Evolutionary conservation across 805 yeast genomes (phyloP).

Genomic region (Candida sakaeoensis): DNA sequence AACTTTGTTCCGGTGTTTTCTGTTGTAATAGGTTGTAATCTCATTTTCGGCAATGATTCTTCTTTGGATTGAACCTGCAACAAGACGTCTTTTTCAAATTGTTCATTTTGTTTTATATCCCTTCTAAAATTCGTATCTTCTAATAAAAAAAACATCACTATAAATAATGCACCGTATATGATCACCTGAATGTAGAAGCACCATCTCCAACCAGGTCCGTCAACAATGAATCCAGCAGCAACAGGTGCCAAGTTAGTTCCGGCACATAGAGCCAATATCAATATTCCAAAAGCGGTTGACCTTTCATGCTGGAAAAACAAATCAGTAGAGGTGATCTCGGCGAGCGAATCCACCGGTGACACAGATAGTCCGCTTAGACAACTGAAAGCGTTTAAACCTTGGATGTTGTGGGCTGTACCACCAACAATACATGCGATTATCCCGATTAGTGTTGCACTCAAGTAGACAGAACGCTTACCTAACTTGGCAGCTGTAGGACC

Average conservation of each 20-base stretch:
- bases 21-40: slow-evolving; percentile 21
- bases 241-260: slow-evolving; percentile 45
- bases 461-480: slow-evolving; percentile 27
- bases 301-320: slow-evolving; percentile 44
- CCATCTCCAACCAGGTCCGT: slow-evolving; percentile 42
- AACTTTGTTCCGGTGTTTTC: slow-evolving; percentile 14
- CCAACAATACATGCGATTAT: slow-evolving; percentile 25
- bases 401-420: slow-evolving; percentile 19
- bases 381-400: slow-evolving; percentile 18
- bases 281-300: slow-evolving; percentile 29
- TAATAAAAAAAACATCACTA: slow-evolving; percentile 33
- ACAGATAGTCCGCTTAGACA: slow-evolving; percentile 30
- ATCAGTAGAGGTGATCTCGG: slow-evolving; percentile 44
- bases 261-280: slow-evolving; percentile 40
- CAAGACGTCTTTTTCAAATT: background rate
- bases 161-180: slow-evolving; percentile 31
- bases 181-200: slow-evolving; percentile 23
- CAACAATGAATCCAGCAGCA: slow-evolving; percentile 40
- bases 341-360: slow-evolving; percentile 45
- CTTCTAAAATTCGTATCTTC: slow-evolving; percentile 44
- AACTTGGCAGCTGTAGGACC: slow-evolving; percentile 33
- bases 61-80: background rate
- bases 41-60: slow-evolving; percentile 36
- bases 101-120: slow-evolving; percentile 1
- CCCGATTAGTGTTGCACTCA: slow-evolving; percentile 23